Base-by-base conservation (phyloP, 2,329 filamentous ascomycete species). In the Aspergillus amoenus region DNA sequence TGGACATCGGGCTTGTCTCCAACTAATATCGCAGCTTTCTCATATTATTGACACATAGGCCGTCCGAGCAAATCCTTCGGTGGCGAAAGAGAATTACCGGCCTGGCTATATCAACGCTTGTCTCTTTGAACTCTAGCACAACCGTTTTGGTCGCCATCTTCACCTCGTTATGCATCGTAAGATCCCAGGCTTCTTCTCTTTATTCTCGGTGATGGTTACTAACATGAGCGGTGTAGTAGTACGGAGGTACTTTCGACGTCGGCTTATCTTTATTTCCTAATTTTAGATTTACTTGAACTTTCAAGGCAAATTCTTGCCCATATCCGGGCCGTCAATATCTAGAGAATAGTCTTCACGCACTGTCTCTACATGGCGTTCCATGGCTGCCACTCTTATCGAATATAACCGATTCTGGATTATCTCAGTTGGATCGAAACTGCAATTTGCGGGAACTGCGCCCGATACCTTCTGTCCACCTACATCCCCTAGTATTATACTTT, bases 401-500 rank as follows among this genome's bases (percentile, higher is more conserved):
- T 18, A 71, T 73, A 68, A 61, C 70, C 46, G 67, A 70, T 22
- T 65, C 66, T 30, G 66, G 64, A 45, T 59, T 64, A n/a, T 47
- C 60, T 22, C 60, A 66, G 46, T 47, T 60, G 15, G 67, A 66
- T 22, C 59, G 65, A 48, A 57, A 55, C 57, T 68, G 66, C 51
- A 70, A 69, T 34, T 58, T 73, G 52, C 70, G 70, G 54, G 67
- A 71, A 66, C 66, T 24, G 61, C 74, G 40, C 56, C 68, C 52
- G 65, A 71, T 45, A 57, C 71, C 52, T 70, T 76, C 52, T 68
- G 68, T 50, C 58, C 63, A 9, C 43, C 60, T 47, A 57, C 63
- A 15, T 42, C 59, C 18, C 51, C 62, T 34, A 45, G 34, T 22
- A 32, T 41, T 15, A 18, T 45, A 40, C 5, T 34, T 41, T 37